phyloP scores from a whole-genome alignment of 192 early-diverging fungal genomes.

The Spinellus fusiger region DNA sequence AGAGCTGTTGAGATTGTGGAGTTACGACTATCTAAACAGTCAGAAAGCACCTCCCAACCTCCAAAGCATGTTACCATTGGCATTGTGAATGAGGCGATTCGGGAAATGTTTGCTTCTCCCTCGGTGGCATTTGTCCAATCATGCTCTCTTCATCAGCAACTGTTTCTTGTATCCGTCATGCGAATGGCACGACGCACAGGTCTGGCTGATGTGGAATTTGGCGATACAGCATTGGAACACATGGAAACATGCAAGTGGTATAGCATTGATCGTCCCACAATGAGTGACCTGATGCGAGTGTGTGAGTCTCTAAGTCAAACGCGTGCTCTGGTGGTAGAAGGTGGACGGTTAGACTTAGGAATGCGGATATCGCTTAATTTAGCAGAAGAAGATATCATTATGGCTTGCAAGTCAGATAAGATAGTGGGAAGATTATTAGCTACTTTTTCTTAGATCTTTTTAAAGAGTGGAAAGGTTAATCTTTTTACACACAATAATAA shows the following conservation, averaged over 20 bases:
- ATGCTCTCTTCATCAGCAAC: conserved; percentile 76
- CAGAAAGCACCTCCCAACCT: conserved; percentile 11
- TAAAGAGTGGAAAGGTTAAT: too few species aligned
- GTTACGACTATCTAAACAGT: conserved; percentile 19
- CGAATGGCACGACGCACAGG: conserved; percentile 59
- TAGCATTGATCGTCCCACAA: conserved; percentile 49
- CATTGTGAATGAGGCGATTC: conserved; percentile 73
- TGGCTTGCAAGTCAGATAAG: conserved; percentile 61
- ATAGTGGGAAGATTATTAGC: conserved; percentile 45
- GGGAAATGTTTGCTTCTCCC: conserved; percentile 83
- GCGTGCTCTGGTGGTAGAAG: conserved; percentile 56
- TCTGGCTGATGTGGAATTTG: conserved; percentile 66
- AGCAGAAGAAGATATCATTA: conserved; percentile 72
- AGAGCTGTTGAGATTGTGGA: conserved; percentile 71
- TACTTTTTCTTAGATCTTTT: too few species aligned
- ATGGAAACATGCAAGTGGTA: conserved; percentile 63
- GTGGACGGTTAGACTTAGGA: conserved; percentile 58
- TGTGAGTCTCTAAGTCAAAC: conserved; percentile 62
- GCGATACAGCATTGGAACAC: conserved; percentile 63
- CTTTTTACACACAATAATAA: too few species aligned
- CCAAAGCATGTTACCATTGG: conserved; percentile 53
- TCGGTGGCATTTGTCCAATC: conserved; percentile 64
- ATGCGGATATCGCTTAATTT: conserved; percentile 67
- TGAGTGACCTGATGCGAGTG: conserved; percentile 54
- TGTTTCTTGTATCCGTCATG: conserved; percentile 75